Conservation (phyloP, 2,329 filamentous ascomycete genomes). For the Aspergillus caelatus region DNA sequence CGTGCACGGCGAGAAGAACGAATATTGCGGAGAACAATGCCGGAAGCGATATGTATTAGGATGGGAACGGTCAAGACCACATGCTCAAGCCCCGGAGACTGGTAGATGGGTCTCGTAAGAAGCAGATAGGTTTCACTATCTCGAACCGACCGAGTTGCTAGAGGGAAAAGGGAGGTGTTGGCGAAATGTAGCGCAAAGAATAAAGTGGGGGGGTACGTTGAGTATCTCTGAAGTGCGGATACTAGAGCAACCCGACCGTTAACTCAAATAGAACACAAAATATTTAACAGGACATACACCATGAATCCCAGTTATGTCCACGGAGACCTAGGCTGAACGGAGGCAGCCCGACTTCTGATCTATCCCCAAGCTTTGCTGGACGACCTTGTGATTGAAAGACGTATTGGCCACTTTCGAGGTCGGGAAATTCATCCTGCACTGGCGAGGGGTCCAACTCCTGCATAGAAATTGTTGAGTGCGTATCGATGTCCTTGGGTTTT, state of each 20-base stretch:
- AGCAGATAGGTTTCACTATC: slow-evolving; percentile 84
- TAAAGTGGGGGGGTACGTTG: slow-evolving; percentile 78
- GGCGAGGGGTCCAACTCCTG: slow-evolving; percentile 81
- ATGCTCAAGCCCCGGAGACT: slow-evolving; percentile 78
- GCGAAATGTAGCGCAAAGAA: slow-evolving; percentile 77
- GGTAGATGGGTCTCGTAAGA: slow-evolving; percentile 89
- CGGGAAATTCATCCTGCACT: slow-evolving; percentile 60
- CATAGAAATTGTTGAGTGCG: slow-evolving; percentile 63
- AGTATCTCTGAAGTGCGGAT: slow-evolving; percentile 80
- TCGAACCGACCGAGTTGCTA: slow-evolving; percentile 71
- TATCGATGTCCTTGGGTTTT: slow-evolving; percentile 34
- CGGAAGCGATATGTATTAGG: slow-evolving; percentile 73
- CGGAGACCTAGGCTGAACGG: slow-evolving; percentile 58
- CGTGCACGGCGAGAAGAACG: slow-evolving; percentile 70
- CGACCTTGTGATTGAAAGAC: slow-evolving; percentile 31
- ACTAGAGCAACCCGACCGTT: slow-evolving; percentile 52
- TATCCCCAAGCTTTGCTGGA: not conserved
- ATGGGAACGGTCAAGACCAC: slow-evolving; percentile 77
- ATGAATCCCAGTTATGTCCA: slow-evolving; percentile 73
- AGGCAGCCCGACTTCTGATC: slow-evolving; percentile 10
- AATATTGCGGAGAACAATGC: slow-evolving; percentile 74
- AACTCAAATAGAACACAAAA: not conserved
- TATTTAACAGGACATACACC: slow-evolving; percentile 57
- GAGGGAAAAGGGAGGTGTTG: slow-evolving; percentile 80
- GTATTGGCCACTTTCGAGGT: slow-evolving; percentile 56